A percentile compares a stretch with the other conserved stretches of the same genome.
Evolutionary conservation across 2,329 filamentous ascomycete genomes (phyloP).

Genomic region (Exophiala bonariae): DNA sequence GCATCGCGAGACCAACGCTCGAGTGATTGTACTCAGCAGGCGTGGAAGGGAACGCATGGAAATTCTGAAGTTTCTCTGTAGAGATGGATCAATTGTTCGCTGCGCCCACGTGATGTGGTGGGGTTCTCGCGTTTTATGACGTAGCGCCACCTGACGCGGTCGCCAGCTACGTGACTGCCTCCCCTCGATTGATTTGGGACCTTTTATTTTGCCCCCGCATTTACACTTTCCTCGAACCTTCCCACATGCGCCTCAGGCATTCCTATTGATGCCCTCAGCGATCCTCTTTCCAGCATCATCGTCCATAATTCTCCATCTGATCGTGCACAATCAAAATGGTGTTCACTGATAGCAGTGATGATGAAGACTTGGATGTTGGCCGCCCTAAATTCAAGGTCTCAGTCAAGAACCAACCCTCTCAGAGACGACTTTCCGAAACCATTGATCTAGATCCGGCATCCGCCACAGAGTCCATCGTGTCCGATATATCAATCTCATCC

Average conservation of each 20-base stretch:
- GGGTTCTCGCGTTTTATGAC: slow-evolving; percentile 14
- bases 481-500: background rate
- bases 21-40: background rate
- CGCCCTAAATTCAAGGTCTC: slow-evolving; percentile 6
- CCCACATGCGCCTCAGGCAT: background rate
- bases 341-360: slow-evolving; percentile 22
- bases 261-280: no score
- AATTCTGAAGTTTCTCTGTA: background rate
- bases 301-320: no score
- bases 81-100: background rate
- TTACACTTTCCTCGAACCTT: background rate
- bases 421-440: background rate
- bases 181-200: no score
- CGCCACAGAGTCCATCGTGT: background rate
- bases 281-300: no score
- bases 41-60: background rate
- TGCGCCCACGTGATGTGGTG: slow-evolving; percentile 6
- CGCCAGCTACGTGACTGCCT: no score
- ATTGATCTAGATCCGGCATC: background rate
- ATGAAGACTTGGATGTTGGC: slow-evolving; percentile 24
- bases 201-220: no score
- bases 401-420: background rate
- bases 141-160: no score
- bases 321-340: slow-evolving; percentile 10
- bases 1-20: slow-evolving; percentile 59